Conservation (phyloP, 257 asterid genomes). For the Cinchona pubescens region DNA sequence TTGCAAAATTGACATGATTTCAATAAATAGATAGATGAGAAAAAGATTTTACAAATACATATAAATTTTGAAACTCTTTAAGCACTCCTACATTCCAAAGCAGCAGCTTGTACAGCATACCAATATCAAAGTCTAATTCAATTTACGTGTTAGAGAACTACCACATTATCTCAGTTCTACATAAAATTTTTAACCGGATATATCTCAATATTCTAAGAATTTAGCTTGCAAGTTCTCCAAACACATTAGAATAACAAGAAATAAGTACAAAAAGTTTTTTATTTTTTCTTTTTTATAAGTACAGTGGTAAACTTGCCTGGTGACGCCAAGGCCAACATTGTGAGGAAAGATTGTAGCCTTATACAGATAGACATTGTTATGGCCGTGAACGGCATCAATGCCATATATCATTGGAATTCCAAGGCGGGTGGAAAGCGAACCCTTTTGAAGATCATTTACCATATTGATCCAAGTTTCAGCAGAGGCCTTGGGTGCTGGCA, state of each 20-base stretch:
- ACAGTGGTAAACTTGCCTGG: slow-evolving; percentile 28
- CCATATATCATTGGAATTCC: slow-evolving; percentile 46
- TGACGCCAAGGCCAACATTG: slow-evolving; percentile 42
- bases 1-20: background rate
- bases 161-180: background rate
- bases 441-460: slow-evolving; percentile 36
- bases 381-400: slow-evolving; percentile 45
- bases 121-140: background rate
- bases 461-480: slow-evolving; percentile 36
- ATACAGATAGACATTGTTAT: slow-evolving; percentile 38
- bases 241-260: background rate
- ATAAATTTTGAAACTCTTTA: background rate
- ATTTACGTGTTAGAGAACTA: background rate
- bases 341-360: slow-evolving; percentile 44
- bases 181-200: background rate
- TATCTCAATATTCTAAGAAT: background rate
- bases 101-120: background rate
- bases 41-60: background rate
- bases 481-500: slow-evolving; percentile 33
- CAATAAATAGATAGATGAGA: background rate
- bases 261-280: background rate
- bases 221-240: background rate
- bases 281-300: background rate
- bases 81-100: too few relatives aligned
- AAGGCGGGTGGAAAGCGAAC: slow-evolving; percentile 37